Base-by-base conservation (phyloP, 257 asterid species). In the Coffea eugenioides region DNA sequence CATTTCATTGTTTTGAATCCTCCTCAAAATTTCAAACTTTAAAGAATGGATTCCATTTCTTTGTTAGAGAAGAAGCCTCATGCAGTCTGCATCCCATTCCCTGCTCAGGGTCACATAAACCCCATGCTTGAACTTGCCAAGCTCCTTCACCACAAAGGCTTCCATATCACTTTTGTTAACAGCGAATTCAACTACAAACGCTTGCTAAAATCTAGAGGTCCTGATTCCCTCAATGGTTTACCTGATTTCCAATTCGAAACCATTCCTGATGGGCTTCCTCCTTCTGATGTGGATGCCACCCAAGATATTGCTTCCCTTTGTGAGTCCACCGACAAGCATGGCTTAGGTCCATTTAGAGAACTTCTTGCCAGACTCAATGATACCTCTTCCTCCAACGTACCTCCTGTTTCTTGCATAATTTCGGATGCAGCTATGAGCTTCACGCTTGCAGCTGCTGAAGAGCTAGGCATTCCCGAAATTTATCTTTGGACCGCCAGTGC, bases 241-340 rank as follows among this genome's bases (percentile, higher is more conserved):
- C 82, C 88, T 0, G 80, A 84, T 0, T 92, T 92, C 74, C 80
- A 66, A 34, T 89, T 90, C 52, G 82, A 83, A 34, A 57, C 92
- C 0, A 88, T 90, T 3, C 92, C 97, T 8, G 94, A 92, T 46
- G 97, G 93, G 15, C 88, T 92, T 8, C 88, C 93, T 5, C 86
- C 84, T 1, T 78, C 90, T 0, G 88, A 86, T 9, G 81, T 12
- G 1, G 86, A 90, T 57, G 82, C 78, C 14, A 90, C 93, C 3
- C 97, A 91, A 65, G 92, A 87, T 43, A 73, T 88, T 16, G 67
- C 83, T 0, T 14, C 89, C 27, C 75, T 89, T 0, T 83, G 83
- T 51, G 71, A 82, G 27, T 85, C 88, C 56, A 74, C 82, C 2
- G 27, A 86, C 14, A 77, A 41, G 3, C 76, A 82, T 0, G 85